A percentile compares a stretch with the other conserved stretches of the same genome.
Evolutionary conservation across 257 asterid genomes (phyloP).

Genomic region (Lycium ferocissimum): DNA sequence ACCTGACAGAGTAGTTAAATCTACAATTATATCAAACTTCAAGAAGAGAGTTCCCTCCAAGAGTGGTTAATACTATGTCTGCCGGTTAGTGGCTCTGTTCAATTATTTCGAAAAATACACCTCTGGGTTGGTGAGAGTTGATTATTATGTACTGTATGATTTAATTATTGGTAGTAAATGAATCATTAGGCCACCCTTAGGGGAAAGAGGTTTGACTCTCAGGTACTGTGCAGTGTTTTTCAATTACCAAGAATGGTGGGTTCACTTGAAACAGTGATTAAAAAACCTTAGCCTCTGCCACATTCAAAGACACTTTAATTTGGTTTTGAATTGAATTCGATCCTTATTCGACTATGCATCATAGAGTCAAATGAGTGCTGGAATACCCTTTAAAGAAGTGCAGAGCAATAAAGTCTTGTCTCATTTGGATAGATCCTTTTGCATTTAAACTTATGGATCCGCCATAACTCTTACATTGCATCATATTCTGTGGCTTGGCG

Average conservation of each 20-base stretch:
- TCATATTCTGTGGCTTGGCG: neutral
- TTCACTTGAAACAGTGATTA: neutral
- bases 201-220: conserved; percentile 19
- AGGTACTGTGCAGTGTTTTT: conserved; percentile 34
- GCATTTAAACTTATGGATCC: neutral
- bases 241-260: conserved; percentile 45
- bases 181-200: conserved; percentile 24
- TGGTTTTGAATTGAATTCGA: conserved; percentile 16
- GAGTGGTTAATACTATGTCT: neutral
- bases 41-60: neutral
- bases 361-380: conserved; percentile 33
- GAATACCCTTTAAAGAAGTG: conserved; percentile 40
- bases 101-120: neutral
- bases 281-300: neutral
- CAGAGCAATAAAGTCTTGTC: conserved; percentile 33
- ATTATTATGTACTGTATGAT: neutral
- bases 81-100: neutral
- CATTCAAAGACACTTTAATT: conserved; percentile 16
- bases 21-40: neutral
- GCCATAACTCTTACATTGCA: neutral
- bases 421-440: conserved; percentile 27
- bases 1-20: neutral
- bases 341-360: neutral
- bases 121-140: neutral
- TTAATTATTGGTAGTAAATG: conserved; percentile 5